Percentiles rank a stretch among this genome's conserved stretches.
Conservation (phyloP, 306 rosid species). For the Aeschynomene evenia region DNA sequence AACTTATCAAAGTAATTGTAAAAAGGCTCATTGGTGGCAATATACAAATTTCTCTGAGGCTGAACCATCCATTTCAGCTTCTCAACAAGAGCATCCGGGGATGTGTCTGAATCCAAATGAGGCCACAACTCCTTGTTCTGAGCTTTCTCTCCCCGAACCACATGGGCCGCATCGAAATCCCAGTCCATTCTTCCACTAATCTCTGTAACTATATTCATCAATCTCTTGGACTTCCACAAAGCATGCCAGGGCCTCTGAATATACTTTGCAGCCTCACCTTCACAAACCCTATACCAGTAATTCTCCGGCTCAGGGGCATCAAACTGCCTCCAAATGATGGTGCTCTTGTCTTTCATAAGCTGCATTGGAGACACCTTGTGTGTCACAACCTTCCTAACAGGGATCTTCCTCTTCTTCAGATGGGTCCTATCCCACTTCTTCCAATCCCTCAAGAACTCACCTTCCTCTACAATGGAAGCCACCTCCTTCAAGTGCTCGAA, state of each 20-base stretch:
- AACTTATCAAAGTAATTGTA: conserved; percentile 91
- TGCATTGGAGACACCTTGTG: conserved; percentile 79
- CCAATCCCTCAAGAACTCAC: conserved; percentile 84
- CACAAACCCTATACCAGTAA: conserved; percentile 98
- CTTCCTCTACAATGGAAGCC: conserved; percentile 82
- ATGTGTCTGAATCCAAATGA: conserved; percentile 78
- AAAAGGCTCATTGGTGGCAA: conserved; percentile 90
- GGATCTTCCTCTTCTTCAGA: conserved; percentile 57
- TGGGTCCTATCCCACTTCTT: conserved; percentile 79
- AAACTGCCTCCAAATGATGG: conserved; percentile 80
- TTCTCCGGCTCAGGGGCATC: conserved; percentile 92
- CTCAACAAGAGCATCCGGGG: conserved; percentile 65
- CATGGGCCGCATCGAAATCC: conserved; percentile 95
- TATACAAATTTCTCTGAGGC: conserved; percentile 84
- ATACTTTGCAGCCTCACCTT: conserved; percentile 83
- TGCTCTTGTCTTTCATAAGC: conserved; percentile 74
- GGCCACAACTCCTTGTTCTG: conserved; percentile 92
- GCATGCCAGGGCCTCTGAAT: conserved; percentile 96
- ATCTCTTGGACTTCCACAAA: conserved; percentile 93
- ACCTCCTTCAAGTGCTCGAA: conserved; percentile 96
- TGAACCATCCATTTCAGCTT: conserved; percentile 78
- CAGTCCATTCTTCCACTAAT: conserved; percentile 92
- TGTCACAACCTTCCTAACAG: conserved; percentile 68
- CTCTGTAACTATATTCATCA: conserved; percentile 92
- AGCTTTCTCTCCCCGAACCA: conserved; percentile 92